A percentile compares a stretch with the other conserved stretches of the same genome.
Conservation (phyloP, 768 basidiomycete genomes). For the Chalciporus chontae region DNA sequence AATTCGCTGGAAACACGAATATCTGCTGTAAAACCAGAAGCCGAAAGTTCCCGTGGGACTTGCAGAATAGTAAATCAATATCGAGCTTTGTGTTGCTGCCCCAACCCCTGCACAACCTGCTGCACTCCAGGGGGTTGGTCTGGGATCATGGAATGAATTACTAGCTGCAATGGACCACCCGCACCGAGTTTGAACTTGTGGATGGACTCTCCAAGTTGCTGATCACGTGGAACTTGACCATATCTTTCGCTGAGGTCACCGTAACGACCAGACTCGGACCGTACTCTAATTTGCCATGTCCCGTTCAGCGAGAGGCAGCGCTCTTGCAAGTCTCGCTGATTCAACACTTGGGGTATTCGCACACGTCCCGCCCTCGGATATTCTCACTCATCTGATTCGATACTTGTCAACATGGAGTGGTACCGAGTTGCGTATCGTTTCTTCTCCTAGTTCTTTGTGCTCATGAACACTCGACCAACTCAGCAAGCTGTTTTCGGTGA, state of each 20-base stretch:
- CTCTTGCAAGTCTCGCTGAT: constrained; percentile 56
- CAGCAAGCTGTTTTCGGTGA: constrained; percentile 77
- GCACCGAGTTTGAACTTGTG: too few relatives aligned
- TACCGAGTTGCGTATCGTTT: constrained; percentile 63
- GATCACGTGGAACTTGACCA: background rate
- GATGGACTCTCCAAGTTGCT: background rate
- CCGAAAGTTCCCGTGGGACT: too few relatives aligned
- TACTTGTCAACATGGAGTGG: constrained; percentile 83
- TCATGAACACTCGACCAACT: constrained; percentile 4
- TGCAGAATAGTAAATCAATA: too few relatives aligned
- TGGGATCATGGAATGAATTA: too few relatives aligned
- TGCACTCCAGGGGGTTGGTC: too few relatives aligned
- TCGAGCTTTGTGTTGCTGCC: too few relatives aligned
- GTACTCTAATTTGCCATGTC: constrained; percentile 42
- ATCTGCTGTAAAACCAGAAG: too few relatives aligned
- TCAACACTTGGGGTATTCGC: constrained; percentile 61
- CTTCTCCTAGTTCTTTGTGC: constrained; percentile 8
- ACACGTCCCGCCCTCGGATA: constrained; percentile 54
- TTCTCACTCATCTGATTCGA: constrained; percentile 67
- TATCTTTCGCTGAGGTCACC: too few relatives aligned
- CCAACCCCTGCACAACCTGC: too few relatives aligned
- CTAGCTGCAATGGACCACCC: too few relatives aligned
- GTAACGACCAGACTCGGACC: background rate
- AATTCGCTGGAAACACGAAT: too few relatives aligned
- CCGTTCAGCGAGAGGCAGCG: constrained; percentile 41